Evolutionary conservation across 805 yeast species (phyloP).

Genomic region (Candida maris): DNA sequence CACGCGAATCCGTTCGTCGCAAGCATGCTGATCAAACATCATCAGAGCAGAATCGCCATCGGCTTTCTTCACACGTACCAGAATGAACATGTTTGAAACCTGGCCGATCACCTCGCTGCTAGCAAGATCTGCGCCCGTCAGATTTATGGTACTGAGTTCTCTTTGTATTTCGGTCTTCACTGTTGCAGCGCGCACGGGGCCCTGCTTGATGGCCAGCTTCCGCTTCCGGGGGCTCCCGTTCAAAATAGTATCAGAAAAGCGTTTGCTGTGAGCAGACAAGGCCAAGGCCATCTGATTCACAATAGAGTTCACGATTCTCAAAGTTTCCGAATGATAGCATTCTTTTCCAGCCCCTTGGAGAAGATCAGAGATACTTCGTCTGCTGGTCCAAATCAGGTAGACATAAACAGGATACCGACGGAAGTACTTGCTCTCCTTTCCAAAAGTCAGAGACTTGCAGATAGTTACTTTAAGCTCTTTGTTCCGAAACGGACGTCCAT

Average conservation of each 20-base stretch:
- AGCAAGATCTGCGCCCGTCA: conserved; percentile 15
- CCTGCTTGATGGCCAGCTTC: too few relatives aligned
- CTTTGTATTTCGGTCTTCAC: too few relatives aligned
- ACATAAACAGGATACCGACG: conserved; percentile 35
- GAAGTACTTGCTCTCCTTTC: conserved; percentile 29
- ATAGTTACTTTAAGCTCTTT: conserved; percentile 17
- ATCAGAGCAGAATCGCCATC: conserved; percentile 25
- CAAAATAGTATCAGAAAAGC: neutral
- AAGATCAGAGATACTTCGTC: conserved; percentile 30
- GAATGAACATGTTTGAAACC: conserved; percentile 60
- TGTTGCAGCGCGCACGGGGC: too few relatives aligned
- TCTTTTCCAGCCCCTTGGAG: conserved; percentile 39
- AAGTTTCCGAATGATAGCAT: conserved; percentile 25
- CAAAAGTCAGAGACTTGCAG: conserved; percentile 10
- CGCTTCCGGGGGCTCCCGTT: neutral
- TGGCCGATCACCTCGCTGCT: conserved; percentile 46
- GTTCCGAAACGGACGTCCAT: conserved; percentile 35
- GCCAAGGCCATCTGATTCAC: conserved; percentile 21
- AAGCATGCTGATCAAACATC: conserved; percentile 79
- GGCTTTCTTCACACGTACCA: conserved; percentile 31
- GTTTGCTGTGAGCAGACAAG: neutral
- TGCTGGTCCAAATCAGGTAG: neutral
- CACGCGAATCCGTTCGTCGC: conserved; percentile 68
- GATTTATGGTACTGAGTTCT: neutral
- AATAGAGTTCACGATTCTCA: conserved; percentile 30